Base-by-base conservation (phyloP, 176 grass and related monocot genomes). In the Lolium multiflorum region DNA sequence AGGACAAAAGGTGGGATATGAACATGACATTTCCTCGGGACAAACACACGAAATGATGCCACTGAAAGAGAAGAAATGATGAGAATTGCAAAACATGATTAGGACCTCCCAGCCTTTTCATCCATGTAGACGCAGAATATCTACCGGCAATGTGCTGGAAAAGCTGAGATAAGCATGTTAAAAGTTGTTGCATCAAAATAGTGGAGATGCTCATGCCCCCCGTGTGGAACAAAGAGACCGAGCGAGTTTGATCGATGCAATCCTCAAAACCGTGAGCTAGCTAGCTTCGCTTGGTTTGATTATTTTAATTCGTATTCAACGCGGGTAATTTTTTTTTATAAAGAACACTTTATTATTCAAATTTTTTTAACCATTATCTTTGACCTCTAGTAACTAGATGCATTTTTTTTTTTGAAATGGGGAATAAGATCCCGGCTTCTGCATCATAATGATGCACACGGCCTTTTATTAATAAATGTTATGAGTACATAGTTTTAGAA, bases 1-100 rank as follows among this genome's bases (percentile, higher is more conserved):
- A 56, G 47, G 3, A 22, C 20, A 11, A 55, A 79, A 52, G 3
- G 31, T 9, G 13, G 44, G 48, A 10, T 39, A 56, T 48, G 49
- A n/a, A 50, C 76, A 61, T 62, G 77, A 70, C 69, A 87, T 71
- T 21, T 50, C 73, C 11, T 7, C 47, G 31, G 18, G 89, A 76
- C n/a, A 75, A 57, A 76, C 74, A 84, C 50, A 50, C 58, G 76
- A 67, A 74, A 87, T 52, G 52, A 71, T 84, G 47, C 47, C 74
- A 59, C 73, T 73, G 7, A 83, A 86, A 86, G 13, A 86, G 13
- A 25, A 24, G 22, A 46, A 47, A 77, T 20, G 49, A 74, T 66
- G 73, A 47, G 83, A 68, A 56, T 37, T 54, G 78, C 35, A 52
- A 11, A 52, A 11, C 66, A 28, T 83, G 84, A 79, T 74, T 56